phyloP scores from a whole-genome alignment of 352 stramenopile genomes.

The Globisporangium paddicum region DNA sequence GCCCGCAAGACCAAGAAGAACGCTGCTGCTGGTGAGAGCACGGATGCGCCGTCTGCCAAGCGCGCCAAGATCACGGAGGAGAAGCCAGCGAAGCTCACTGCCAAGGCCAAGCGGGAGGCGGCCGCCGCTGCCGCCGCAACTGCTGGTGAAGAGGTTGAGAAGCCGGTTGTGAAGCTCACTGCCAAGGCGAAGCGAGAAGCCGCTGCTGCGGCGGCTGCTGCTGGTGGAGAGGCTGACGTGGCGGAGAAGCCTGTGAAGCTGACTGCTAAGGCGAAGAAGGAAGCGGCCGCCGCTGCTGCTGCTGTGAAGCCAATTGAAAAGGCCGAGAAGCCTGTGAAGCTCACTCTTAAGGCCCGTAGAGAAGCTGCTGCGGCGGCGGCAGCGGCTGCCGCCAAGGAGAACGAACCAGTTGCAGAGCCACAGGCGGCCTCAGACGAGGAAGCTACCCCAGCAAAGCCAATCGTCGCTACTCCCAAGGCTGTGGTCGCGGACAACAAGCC shows the following conservation, averaged over 20 bases:
- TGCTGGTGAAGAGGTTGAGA: neutral
- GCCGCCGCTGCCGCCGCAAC: conserved; percentile 5
- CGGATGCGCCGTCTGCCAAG: conserved; percentile 11
- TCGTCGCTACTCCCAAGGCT: neutral
- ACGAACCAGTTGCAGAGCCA: neutral
- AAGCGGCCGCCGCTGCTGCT: conserved; percentile 9
- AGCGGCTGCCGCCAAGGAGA: neutral
- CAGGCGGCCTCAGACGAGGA: neutral
- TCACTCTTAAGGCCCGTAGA: neutral
- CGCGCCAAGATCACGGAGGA: conserved; percentile 11
- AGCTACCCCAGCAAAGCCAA: neutral
- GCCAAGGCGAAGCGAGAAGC: neutral
- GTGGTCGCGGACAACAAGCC: conserved; percentile 3
- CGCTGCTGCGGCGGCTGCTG: conserved; percentile 13
- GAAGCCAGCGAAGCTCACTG: conserved; percentile 7
- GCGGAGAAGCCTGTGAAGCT: conserved; percentile 10
- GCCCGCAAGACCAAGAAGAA: conserved; percentile 19
- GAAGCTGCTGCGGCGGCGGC: neutral
- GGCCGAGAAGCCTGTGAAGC: conserved; percentile 7
- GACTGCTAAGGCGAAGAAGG: conserved; percentile 15
- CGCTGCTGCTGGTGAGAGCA: conserved; percentile 9
- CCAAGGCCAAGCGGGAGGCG: conserved; percentile 16
- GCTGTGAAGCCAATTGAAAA: neutral
- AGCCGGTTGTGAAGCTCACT: neutral
- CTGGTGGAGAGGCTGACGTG: neutral